phyloP scores from a whole-genome alignment of 2,329 filamentous ascomycete species.

The Scedosporium minutisporum region DNA sequence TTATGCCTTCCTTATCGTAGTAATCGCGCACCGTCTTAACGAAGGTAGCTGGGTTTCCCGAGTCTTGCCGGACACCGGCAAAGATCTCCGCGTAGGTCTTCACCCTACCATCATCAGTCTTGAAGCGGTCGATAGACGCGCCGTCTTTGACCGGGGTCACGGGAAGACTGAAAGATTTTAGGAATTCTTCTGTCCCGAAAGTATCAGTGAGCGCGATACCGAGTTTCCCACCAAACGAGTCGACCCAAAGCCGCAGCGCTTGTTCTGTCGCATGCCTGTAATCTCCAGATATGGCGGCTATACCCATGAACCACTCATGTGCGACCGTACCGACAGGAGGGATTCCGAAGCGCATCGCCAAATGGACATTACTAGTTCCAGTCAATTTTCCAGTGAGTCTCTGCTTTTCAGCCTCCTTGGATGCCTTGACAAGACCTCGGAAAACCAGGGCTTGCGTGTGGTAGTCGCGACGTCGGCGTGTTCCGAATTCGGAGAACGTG shows the following conservation, averaged over 20 bases:
- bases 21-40: conserved; percentile 71
- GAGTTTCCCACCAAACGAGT: conserved; percentile 77
- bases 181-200: conserved; percentile 84
- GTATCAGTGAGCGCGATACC: conserved; percentile 92
- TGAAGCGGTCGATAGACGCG: conserved; percentile 30
- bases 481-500: conserved; percentile 88
- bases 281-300: conserved; percentile 80
- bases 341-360: conserved; percentile 87
- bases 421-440: conserved; percentile 71
- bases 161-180: conserved; percentile 70
- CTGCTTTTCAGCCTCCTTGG: conserved; percentile 55
- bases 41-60: conserved; percentile 73
- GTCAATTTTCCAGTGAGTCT: conserved; percentile 64
- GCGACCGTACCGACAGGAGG: conserved; percentile 79
- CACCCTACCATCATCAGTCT: conserved; percentile 26
- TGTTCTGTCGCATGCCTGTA: conserved; percentile 78
- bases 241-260: conserved; percentile 79
- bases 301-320: conserved; percentile 99
- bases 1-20: conserved; percentile 67
- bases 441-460: conserved; percentile 91
- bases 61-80: conserved; percentile 79
- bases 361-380: conserved; percentile 92
- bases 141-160: conserved; percentile 34
- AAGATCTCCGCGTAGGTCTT: conserved; percentile 75
- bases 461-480: conserved; percentile 80